Percentiles rank a stretch among this genome's conserved stretches.
These are phyloP conservation scores for Neospora caninum DNA, from an alignment of 169 alveolate species.

Conservation along the genomic window DNA sequence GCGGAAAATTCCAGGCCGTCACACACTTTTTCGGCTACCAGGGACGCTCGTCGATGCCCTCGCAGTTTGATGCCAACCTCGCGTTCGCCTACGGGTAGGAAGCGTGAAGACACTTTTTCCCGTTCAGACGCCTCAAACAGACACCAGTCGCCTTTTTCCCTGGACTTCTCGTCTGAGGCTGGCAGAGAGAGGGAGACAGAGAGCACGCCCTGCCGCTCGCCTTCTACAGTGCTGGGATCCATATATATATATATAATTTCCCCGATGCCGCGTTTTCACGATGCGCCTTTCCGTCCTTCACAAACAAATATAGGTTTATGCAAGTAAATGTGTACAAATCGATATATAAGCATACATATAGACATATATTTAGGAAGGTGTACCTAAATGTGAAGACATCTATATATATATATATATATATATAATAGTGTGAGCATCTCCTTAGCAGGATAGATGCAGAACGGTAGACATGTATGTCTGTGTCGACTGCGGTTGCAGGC, in stretches of 20 bases:
- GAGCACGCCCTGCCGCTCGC: too few relatives aligned
- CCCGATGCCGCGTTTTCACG: too few relatives aligned
- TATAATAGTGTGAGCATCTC: too few relatives aligned
- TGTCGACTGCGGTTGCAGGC: conserved; percentile 60
- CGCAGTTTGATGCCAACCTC: conserved; percentile 93
- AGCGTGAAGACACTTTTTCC: too few relatives aligned
- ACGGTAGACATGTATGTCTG: too few relatives aligned
- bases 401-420: neutral
- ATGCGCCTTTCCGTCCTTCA: neutral
- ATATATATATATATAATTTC: too few relatives aligned
- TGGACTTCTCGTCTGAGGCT: too few relatives aligned
- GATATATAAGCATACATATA: neutral
- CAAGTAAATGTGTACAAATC: neutral
- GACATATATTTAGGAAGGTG: neutral
- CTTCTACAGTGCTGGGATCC: too few relatives aligned
- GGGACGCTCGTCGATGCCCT: conserved; percentile 98
- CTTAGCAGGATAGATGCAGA: too few relatives aligned
- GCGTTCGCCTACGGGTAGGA: conserved; percentile 93
- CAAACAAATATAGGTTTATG: neutral
- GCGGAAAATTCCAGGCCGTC: conserved; percentile 94
- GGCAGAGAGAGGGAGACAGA: too few relatives aligned
- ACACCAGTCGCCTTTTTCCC: too few relatives aligned
- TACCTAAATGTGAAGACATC: neutral
- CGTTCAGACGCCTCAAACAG: too few relatives aligned
- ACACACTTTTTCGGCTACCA: conserved; percentile 98